These are phyloP conservation scores for Selaginella tamariscina DNA, from an alignment of 75 land plant genomes.

Conservation along the genomic window DNA sequence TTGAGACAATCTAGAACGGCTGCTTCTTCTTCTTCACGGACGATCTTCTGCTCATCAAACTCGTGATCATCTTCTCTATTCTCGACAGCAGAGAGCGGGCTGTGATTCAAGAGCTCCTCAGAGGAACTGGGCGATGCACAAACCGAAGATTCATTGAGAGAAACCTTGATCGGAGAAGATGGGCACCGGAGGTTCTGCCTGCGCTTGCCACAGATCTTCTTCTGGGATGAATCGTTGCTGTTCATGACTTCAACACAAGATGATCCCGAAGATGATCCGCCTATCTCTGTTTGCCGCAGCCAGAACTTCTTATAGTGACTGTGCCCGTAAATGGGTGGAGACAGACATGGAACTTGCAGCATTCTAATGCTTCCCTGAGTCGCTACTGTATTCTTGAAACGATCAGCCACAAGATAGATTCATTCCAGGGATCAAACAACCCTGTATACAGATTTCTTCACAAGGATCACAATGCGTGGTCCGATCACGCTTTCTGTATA, in stretches of 20 bases:
- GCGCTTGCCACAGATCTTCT: not conserved
- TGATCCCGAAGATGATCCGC: too few relatives aligned
- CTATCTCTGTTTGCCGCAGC: slow-evolving; percentile 9
- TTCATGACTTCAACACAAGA: too few relatives aligned
- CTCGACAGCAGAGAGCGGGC: not conserved
- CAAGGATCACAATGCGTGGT: too few relatives aligned
- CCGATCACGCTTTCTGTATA: too few relatives aligned
- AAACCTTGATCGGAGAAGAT: not conserved
- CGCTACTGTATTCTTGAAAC: too few relatives aligned
- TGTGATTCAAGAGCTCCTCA: not conserved
- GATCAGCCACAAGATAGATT: too few relatives aligned
- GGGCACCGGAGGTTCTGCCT: not conserved
- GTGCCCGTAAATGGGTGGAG: slow-evolving; percentile 9
- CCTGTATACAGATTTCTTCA: too few relatives aligned
- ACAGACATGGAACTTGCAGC: slow-evolving; percentile 13
- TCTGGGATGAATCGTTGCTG: too few relatives aligned
- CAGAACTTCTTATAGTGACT: slow-evolving; percentile 14
- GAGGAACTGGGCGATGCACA: not conserved
- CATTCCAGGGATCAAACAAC: too few relatives aligned
- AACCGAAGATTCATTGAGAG: not conserved
- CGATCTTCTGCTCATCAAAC: not conserved
- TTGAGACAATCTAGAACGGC: not conserved
- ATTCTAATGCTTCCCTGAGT: not conserved
- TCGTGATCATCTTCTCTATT: not conserved
- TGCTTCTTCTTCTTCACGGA: not conserved